phyloP scores from a whole-genome alignment of 176 grass and related monocot species.

The Avena sativa region DNA sequence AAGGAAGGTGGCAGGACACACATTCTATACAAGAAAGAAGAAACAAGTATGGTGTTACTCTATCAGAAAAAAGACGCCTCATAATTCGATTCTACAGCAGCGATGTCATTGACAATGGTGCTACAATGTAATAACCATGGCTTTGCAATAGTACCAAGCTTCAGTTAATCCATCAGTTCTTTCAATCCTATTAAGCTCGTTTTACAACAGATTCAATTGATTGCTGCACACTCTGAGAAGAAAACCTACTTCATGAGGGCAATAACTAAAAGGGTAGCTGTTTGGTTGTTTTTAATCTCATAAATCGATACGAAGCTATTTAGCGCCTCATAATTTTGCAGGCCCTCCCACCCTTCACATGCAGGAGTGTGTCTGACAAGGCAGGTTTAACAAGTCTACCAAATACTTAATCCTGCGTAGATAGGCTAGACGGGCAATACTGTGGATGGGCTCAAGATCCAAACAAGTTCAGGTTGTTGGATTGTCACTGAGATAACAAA shows the following conservation, averaged over 20 bases:
- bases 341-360: conserved; percentile 3
- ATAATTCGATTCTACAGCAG: background rate
- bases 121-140: background rate
- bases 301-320: background rate
- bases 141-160: background rate
- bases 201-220: background rate
- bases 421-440: background rate
- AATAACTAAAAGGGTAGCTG: background rate
- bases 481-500: background rate
- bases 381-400: background rate
- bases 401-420: background rate
- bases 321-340: background rate
- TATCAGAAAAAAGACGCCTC: background rate
- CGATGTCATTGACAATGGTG: background rate
- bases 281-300: conserved; percentile 1
- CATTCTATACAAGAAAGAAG: background rate
- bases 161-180: background rate
- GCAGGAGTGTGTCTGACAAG: conserved; percentile 1
- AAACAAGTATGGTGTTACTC: background rate
- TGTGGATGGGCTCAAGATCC: background rate
- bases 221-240: conserved; percentile 1
- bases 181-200: background rate
- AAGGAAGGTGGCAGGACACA: background rate
- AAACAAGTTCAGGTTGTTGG: background rate
- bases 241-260: background rate